phyloP scores from a whole-genome alignment of 306 rosid species.

The Trifolium fragiferum region DNA sequence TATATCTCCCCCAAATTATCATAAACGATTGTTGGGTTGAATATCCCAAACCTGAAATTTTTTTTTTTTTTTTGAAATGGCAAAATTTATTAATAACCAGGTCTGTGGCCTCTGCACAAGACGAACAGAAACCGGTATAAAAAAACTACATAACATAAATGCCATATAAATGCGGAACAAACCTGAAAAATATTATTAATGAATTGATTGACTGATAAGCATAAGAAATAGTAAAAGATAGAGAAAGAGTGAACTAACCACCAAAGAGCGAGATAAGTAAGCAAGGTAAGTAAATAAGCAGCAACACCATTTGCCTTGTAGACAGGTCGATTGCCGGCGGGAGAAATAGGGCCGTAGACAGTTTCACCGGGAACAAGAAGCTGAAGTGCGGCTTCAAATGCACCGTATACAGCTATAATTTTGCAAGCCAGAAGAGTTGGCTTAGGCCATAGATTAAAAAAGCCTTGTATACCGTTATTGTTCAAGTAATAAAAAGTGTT shows the following conservation, averaged over 20 bases:
- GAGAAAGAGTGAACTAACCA: too few relatives aligned
- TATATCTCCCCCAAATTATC: conserved; percentile 96
- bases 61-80: too few relatives aligned
- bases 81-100: too few relatives aligned
- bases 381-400: conserved; percentile 85
- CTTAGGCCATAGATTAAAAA: conserved; percentile 69
- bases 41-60: conserved; percentile 94
- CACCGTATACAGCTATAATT: conserved; percentile 65
- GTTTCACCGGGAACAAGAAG: conserved; percentile 80
- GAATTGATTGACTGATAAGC: too few relatives aligned
- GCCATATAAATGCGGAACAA: too few relatives aligned
- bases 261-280: conserved; percentile 83
- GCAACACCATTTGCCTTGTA: conserved; percentile 94
- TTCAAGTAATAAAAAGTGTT: conserved; percentile 57
- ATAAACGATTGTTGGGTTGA: conserved; percentile 84
- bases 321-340: conserved; percentile 80
- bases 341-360: conserved; percentile 88
- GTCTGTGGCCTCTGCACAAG: too few relatives aligned
- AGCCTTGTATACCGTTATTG: conserved; percentile 56
- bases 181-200: too few relatives aligned
- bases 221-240: too few relatives aligned
- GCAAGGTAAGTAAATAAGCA: conserved; percentile 74
- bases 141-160: too few relatives aligned
- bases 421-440: conserved; percentile 74
- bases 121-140: too few relatives aligned